Evolutionary conservation across 2,329 filamentous ascomycete genomes (phyloP), one percentile per base, ranked within the genome.

Genomic region (Raffaelea arxii): DNA sequence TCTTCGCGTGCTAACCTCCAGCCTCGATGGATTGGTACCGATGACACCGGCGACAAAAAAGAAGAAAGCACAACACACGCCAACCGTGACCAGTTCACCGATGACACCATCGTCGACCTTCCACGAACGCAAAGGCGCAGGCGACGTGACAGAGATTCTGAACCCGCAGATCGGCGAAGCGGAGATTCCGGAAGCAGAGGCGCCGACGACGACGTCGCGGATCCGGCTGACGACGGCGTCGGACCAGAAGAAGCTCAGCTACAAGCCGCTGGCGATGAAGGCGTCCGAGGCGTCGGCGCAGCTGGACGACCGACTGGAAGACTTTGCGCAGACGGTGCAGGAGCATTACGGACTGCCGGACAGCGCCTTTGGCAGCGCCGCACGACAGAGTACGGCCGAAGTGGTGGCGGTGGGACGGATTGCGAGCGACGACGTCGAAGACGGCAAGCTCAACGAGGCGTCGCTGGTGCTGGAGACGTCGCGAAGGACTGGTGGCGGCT

Each of bases 221-320:
- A 80, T 97, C 61, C 90, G 86, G 60, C 74, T 95, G 19, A 90
- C 83, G 6, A 86, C 88, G 3, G 86, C 86, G 49, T 91, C 88
- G 2, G 91, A 97, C 61, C 76, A 88, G 58, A 89, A 90, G 62
- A 96, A 95, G 62, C 83, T 96, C 55, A 80, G 73, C 1, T 98
- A 97, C 66, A 92, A 90, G 60, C 86, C 89, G 2, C 82, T 97
- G 72, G 84, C 87, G 2, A 95, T 97, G 89, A 94, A 95, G 59
- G 73, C 92, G 6, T 90, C 87, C 5, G 90, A 96, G 61, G 82
- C 88, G 0, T 94, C 91, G 4, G 90, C 95, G 62, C 86, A 95
- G 39, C 75, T 97, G 7, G 92, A 98, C 65, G 91, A 97, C 64
- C 77, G 89, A 56, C 96, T 98, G 68, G 89, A 97, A 56, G 88